phyloP scores from a whole-genome alignment of 2,329 filamentous ascomycete genomes.

The Talaromyces sp. region DNA sequence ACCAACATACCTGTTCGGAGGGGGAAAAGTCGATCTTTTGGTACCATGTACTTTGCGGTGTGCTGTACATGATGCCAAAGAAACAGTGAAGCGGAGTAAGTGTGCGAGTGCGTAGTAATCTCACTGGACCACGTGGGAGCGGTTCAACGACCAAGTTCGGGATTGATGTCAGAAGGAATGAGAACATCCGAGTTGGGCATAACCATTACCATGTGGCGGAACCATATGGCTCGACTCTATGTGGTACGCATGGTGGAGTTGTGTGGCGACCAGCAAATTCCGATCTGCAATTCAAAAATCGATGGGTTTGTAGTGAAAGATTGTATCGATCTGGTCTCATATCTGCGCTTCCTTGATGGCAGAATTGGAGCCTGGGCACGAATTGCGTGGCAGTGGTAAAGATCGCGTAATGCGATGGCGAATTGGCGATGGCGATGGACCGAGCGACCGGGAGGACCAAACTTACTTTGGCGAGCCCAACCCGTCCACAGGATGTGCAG shows the following conservation, averaged over 20 bases:
- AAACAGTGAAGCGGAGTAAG: too few species aligned
- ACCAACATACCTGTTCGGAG: not conserved
- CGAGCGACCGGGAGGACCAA: not conserved
- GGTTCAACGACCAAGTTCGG: not conserved
- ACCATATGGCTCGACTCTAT: not conserved
- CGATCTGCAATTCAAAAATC: not conserved
- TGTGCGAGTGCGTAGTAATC: not conserved
- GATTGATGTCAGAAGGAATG: slow-evolving; percentile 2
- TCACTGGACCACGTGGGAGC: not conserved
- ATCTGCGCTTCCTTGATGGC: too few species aligned
- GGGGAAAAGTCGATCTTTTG: not conserved
- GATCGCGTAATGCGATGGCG: slow-evolving; percentile 6
- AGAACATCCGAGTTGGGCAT: slow-evolving; percentile 4
- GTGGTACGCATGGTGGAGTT: not conserved
- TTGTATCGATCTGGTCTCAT: too few species aligned
- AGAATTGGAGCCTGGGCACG: not conserved
- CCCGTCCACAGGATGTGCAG: not conserved
- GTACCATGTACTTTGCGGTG: not conserved
- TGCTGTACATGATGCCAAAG: not conserved
- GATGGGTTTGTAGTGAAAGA: not conserved
- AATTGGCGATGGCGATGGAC: not conserved
- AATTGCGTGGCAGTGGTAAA: not conserved
- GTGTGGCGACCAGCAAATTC: not conserved
- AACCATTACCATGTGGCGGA: slow-evolving; percentile 9
- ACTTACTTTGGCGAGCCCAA: not conserved